These are phyloP conservation scores for Catenaria anguillulae DNA, from an alignment of 371 early-diverging fungal species.

Conservation along the genomic window DNA sequence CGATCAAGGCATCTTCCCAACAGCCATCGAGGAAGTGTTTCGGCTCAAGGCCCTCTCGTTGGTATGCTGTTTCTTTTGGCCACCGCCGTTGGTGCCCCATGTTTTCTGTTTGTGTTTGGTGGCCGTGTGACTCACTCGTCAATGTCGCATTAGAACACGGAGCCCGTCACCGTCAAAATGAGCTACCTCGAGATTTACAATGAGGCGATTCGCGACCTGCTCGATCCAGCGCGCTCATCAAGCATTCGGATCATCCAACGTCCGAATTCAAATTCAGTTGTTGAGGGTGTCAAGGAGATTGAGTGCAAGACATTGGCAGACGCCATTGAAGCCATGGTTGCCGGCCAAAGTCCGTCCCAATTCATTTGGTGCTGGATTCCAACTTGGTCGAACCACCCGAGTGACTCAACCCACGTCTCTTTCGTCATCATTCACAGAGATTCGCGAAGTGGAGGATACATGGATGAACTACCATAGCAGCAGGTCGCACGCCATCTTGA, in stretches of 20 bases:
- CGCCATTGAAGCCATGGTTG: slow-evolving; percentile 54
- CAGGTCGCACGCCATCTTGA: slow-evolving; percentile 82
- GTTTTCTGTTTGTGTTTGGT: too few relatives aligned
- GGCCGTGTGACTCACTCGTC: too few relatives aligned
- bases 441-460: too few relatives aligned
- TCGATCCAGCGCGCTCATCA: slow-evolving; percentile 32
- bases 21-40: slow-evolving; percentile 35
- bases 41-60: too few relatives aligned
- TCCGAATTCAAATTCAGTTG: slow-evolving; percentile 30
- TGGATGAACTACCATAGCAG: slow-evolving; percentile 71
- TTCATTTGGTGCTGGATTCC: too few relatives aligned
- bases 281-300: slow-evolving; percentile 69
- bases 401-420: too few relatives aligned
- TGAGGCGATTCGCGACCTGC: slow-evolving; percentile 8
- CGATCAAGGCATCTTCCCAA: slow-evolving; percentile 35
- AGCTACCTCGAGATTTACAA: slow-evolving; percentile 8
- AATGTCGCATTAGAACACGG: neutral
- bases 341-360: slow-evolving; percentile 71
- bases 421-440: too few relatives aligned
- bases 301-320: slow-evolving; percentile 66
- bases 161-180: neutral
- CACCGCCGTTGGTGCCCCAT: too few relatives aligned
- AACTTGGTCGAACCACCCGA: too few relatives aligned
- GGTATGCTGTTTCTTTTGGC: too few relatives aligned
- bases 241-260: neutral